Evolutionary conservation across 2,329 filamentous ascomycete genomes (phyloP).

Genomic region (Dactylellina leptospora): DNA sequence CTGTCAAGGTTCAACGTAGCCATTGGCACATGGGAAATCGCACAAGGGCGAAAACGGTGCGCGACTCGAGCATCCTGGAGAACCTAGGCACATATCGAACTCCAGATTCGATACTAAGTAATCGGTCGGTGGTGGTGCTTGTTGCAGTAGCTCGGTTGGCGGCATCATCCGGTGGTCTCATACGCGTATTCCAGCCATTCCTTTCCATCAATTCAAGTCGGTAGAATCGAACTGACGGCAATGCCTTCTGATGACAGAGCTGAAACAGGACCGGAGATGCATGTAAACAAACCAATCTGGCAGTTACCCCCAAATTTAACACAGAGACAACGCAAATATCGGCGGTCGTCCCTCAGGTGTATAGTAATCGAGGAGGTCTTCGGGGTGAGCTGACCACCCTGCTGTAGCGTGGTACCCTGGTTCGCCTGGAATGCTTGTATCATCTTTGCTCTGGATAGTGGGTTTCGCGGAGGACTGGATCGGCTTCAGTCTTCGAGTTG

Average conservation of each 20-base stretch:
- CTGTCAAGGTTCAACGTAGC: not conserved
- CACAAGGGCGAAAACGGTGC: not conserved
- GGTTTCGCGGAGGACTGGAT: not conserved
- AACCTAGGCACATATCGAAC: slow-evolving; percentile 1
- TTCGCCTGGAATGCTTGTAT: not conserved
- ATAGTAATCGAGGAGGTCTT: slow-evolving; percentile 2
- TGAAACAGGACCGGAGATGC: not conserved
- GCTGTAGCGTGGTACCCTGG: not conserved
- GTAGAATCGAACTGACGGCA: not conserved
- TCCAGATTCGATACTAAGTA: too few species aligned
- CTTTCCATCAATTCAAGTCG: not conserved
- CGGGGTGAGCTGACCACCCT: slow-evolving; percentile 11
- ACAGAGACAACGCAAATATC: slow-evolving; percentile 8
- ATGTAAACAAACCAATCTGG: too few species aligned
- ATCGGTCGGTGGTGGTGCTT: not conserved
- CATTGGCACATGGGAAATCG: slow-evolving; percentile 2
- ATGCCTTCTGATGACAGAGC: not conserved
- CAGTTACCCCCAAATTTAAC: not conserved
- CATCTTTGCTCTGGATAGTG: not conserved
- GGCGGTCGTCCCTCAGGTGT: not conserved
- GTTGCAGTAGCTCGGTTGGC: not conserved
- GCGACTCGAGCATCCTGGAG: not conserved
- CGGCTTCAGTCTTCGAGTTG: not conserved
- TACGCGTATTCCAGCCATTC: slow-evolving; percentile 1
- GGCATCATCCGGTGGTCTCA: not conserved